These are phyloP conservation scores for Nemania sp. DNA, from an alignment of 2,329 filamentous ascomycete genomes.

Conservation along the genomic window DNA sequence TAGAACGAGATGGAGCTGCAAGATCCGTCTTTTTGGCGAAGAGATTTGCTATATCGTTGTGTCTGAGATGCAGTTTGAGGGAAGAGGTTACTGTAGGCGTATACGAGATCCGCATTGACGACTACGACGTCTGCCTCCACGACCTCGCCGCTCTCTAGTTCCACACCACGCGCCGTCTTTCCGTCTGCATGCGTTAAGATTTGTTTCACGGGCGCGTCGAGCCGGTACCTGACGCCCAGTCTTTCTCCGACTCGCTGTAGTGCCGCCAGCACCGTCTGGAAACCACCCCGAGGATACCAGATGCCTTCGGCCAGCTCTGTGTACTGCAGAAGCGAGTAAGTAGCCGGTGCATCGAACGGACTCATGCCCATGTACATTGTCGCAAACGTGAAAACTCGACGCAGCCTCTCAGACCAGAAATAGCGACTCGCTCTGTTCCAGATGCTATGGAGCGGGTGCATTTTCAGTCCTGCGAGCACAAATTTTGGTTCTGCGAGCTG, in stretches of 20 bases:
- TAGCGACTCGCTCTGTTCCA: slow-evolving; percentile 67
- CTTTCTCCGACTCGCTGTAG: slow-evolving; percentile 65
- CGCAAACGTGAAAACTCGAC: slow-evolving; percentile 74
- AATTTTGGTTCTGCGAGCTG: slow-evolving; percentile 63
- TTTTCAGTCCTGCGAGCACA: slow-evolving; percentile 57
- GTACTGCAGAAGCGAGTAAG: slow-evolving; percentile 74
- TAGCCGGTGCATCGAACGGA: slow-evolving; percentile 74
- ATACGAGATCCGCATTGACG: slow-evolving; percentile 74
- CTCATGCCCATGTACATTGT: slow-evolving; percentile 86
- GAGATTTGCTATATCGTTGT: slow-evolving; percentile 41
- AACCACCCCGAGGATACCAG: slow-evolving; percentile 73
- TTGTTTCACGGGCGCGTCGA: slow-evolving; percentile 59
- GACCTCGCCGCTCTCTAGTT: slow-evolving; percentile 59
- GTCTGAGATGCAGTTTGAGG: slow-evolving; percentile 45
- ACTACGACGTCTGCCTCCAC: slow-evolving; percentile 67
- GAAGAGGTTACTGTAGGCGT: slow-evolving; percentile 72
- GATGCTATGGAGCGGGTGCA: slow-evolving; percentile 74
- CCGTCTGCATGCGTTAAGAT: slow-evolving; percentile 58
- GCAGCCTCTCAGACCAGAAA: slow-evolving; percentile 69
- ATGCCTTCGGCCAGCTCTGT: slow-evolving; percentile 77
- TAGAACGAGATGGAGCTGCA: slow-evolving; percentile 79
- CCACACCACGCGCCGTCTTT: slow-evolving; percentile 59
- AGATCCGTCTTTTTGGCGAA: slow-evolving; percentile 58
- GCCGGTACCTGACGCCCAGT: slow-evolving; percentile 63
- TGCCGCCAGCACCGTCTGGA: slow-evolving; percentile 66